A percentile compares a stretch with the other conserved stretches of the same genome.
Evolutionary conservation across 176 grass and related monocot genomes (phyloP).

Genomic region (Oryza meridionalis): DNA sequence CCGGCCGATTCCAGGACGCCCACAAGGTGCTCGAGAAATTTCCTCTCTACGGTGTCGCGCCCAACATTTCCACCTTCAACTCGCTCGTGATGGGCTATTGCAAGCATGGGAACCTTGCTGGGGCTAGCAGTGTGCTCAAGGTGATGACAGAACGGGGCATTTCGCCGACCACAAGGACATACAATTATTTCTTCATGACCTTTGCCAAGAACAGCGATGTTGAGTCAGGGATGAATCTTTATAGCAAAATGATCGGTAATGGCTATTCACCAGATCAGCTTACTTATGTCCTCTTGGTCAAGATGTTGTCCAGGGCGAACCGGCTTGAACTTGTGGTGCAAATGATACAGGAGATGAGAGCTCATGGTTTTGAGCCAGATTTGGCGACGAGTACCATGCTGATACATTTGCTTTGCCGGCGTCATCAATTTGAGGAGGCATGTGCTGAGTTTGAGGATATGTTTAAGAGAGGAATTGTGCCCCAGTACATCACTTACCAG

Average conservation of each 20-base stretch:
- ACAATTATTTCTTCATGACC: conserved; percentile 81
- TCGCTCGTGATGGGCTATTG: conserved; percentile 77
- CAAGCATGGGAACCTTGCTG: conserved; percentile 64
- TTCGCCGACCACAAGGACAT: conserved; percentile 67
- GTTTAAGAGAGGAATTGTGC: conserved; percentile 73
- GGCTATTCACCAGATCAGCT: conserved; percentile 61
- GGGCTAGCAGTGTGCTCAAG: conserved; percentile 71
- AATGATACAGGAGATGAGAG: conserved; percentile 77
- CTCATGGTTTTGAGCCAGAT: conserved; percentile 66
- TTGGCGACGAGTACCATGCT: conserved; percentile 80
- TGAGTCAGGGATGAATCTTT: conserved; percentile 83
- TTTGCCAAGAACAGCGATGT: conserved; percentile 60
- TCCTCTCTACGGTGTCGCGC: conserved; percentile 67
- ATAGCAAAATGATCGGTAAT: conserved; percentile 71
- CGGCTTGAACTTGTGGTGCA: conserved; percentile 59
- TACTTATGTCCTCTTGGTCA: conserved; percentile 75
- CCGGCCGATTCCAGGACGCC: conserved; percentile 65
- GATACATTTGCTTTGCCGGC: conserved; percentile 76
- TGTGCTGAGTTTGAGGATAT: conserved; percentile 70
- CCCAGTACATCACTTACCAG: conserved; percentile 81
- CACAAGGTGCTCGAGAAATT: conserved; percentile 83
- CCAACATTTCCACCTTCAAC: conserved; percentile 80
- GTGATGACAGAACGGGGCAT: conserved; percentile 64
- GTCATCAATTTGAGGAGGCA: conserved; percentile 55
- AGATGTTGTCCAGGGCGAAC: conserved; percentile 69